A percentile compares a stretch with the other conserved stretches of the same genome.
Evolutionary conservation across 2,329 filamentous ascomycete genomes (phyloP).

Genomic region (Colletotrichum aenigma): DNA sequence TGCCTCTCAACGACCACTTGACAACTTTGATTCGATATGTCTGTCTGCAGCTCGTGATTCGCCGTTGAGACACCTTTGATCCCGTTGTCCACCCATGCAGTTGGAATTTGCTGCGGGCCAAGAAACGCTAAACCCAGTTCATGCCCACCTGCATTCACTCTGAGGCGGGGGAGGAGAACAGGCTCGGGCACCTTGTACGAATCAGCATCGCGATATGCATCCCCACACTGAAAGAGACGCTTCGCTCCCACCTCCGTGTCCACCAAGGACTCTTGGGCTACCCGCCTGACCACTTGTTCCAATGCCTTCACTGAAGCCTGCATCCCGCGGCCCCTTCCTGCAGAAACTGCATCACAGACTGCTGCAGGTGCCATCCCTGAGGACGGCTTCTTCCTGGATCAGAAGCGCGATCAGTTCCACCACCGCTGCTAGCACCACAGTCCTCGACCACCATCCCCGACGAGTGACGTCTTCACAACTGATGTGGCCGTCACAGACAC

Average conservation of each 20-base stretch:
- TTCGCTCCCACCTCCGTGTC: neutral
- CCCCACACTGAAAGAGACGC: constrained; percentile 7
- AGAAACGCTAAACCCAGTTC: constrained; percentile 9
- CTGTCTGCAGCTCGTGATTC: neutral
- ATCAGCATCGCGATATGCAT: constrained; percentile 2
- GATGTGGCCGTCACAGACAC: neutral
- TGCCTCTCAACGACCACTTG: neutral
- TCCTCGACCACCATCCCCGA: neutral
- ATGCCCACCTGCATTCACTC: neutral
- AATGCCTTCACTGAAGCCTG: neutral
- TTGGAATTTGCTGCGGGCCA: constrained; percentile 7
- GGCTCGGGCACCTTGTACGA: neutral
- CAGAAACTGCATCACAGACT: constrained; percentile 1
- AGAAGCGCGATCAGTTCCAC: neutral
- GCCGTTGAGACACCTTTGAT: neutral
- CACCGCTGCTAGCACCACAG: neutral
- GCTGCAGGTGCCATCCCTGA: constrained; percentile 3
- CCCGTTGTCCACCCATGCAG: constrained; percentile 6
- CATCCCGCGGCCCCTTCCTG: constrained; percentile 4
- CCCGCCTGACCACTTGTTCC: constrained; percentile 3
- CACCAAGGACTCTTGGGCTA: neutral
- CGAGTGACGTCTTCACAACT: neutral
- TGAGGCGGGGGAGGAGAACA: constrained; percentile 5
- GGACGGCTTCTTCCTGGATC: neutral
- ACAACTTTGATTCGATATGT: neutral